A percentile compares a stretch with the other conserved stretches of the same genome.
These are phyloP conservation scores for Pythium sukuiense DNA, from an alignment of 352 stramenopile genomes.

Conservation along the genomic window DNA sequence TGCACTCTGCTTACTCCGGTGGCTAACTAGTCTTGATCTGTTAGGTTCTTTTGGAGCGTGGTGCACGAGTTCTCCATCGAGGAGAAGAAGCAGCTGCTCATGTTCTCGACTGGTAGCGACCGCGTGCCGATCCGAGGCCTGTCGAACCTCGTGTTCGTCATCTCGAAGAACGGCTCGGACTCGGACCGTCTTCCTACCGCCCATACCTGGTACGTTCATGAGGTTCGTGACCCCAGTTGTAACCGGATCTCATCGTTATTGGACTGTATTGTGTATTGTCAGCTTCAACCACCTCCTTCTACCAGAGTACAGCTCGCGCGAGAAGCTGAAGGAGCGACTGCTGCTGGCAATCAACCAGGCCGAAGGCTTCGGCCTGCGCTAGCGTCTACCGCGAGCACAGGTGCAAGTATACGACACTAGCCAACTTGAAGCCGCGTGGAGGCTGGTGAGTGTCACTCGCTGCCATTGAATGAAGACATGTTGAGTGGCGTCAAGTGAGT, in stretches of 20 bases:
- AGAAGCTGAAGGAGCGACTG: slow-evolving; percentile 83
- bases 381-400: neutral
- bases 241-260: neutral
- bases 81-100: slow-evolving; percentile 85
- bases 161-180: slow-evolving; percentile 83
- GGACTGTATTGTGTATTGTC: slow-evolving; percentile 15
- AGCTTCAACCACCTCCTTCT: slow-evolving; percentile 90
- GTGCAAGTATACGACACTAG: neutral
- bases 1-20: too few relatives aligned
- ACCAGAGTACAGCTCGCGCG: slow-evolving; percentile 69
- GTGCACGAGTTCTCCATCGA: slow-evolving; percentile 77
- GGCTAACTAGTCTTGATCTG: neutral
- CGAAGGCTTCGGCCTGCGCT: slow-evolving; percentile 84
- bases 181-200: slow-evolving; percentile 80
- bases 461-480: neutral
- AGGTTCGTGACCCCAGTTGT: neutral
- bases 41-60: slow-evolving; percentile 78
- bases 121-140: slow-evolving; percentile 82
- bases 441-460: neutral
- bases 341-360: slow-evolving; percentile 79
- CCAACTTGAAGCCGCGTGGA: neutral
- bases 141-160: slow-evolving; percentile 79
- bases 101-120: slow-evolving; percentile 86
- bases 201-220: slow-evolving; percentile 71
- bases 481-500: neutral